These are phyloP conservation scores for Puccinia horiana DNA, from an alignment of 1,284 basidiomycete species.

Conservation along the genomic window DNA sequence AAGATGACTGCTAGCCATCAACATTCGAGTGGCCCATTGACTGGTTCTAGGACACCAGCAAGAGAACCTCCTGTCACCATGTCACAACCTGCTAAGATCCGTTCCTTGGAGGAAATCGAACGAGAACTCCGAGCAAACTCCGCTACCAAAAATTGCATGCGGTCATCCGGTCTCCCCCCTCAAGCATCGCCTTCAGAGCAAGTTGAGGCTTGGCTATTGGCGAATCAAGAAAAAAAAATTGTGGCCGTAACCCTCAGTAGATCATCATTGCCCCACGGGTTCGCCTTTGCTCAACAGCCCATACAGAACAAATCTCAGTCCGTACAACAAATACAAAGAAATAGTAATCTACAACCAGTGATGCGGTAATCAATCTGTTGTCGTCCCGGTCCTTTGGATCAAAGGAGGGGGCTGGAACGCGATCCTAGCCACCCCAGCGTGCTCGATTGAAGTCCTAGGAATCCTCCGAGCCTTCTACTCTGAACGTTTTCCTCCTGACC, in stretches of 20 bases:
- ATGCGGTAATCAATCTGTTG: conserved; percentile 4
- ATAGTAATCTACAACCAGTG: conserved; percentile 22
- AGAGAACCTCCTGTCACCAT: conserved; percentile 19
- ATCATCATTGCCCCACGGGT: conserved; percentile 27
- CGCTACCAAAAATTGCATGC: conserved; percentile 56
- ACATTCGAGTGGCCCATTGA: neutral
- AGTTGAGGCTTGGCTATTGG: conserved; percentile 84
- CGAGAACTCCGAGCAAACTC: conserved; percentile 58
- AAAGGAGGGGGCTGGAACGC: too few species aligned
- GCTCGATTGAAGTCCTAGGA: conserved; percentile 29
- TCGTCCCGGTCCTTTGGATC: too few species aligned
- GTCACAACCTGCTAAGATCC: conserved; percentile 51
- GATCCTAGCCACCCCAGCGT: conserved; percentile 17
- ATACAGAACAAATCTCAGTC: conserved; percentile 24
- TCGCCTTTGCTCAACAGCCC: conserved; percentile 9
- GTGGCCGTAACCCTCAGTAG: neutral
- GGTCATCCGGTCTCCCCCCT: conserved; percentile 40
- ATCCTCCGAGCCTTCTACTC: conserved; percentile 24
- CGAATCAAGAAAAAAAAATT: conserved; percentile 30
- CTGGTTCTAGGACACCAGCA: conserved; percentile 7
- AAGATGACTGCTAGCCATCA: conserved; percentile 11
- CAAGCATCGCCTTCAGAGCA: conserved; percentile 79
- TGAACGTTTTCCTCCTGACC: neutral
- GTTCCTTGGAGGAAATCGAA: conserved; percentile 59
- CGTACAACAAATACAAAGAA: conserved; percentile 39